These are phyloP conservation scores for Dicorynia guianensis DNA, from an alignment of 306 rosid genomes.

Conservation along the genomic window DNA sequence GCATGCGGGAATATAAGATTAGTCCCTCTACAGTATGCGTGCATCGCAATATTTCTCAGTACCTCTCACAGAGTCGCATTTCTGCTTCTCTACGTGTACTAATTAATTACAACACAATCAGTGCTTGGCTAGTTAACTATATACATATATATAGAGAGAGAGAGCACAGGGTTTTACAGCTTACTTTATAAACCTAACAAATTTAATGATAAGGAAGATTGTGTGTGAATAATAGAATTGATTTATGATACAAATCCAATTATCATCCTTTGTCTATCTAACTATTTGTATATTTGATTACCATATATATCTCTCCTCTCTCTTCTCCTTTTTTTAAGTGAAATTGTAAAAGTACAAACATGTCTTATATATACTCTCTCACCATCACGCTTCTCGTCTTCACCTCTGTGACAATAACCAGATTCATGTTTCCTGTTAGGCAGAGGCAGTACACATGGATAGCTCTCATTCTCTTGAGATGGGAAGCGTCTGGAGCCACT, in stretches of 20 bases:
- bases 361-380: conserved; percentile 1
- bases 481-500: neutral
- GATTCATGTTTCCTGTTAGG: neutral
- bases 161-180: too few relatives aligned
- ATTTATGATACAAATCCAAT: too few relatives aligned
- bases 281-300: neutral
- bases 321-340: neutral
- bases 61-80: neutral
- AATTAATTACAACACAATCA: too few relatives aligned
- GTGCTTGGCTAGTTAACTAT: too few relatives aligned
- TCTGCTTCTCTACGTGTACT: neutral
- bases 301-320: neutral
- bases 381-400: conserved; percentile 2
- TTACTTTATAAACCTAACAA: too few relatives aligned
- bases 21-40: conserved; percentile 41
- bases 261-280: neutral
- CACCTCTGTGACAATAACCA: neutral
- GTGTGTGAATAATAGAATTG: too few relatives aligned
- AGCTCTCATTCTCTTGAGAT: conserved; percentile 17
- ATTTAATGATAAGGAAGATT: too few relatives aligned
- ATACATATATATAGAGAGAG: too few relatives aligned
- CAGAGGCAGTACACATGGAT: conserved; percentile 12
- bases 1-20: conserved; percentile 64
- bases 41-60: conserved; percentile 30
- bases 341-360: neutral